Conservation (phyloP, 495 filamentous ascomycete species). For the Annulohypoxylon stygium region DNA sequence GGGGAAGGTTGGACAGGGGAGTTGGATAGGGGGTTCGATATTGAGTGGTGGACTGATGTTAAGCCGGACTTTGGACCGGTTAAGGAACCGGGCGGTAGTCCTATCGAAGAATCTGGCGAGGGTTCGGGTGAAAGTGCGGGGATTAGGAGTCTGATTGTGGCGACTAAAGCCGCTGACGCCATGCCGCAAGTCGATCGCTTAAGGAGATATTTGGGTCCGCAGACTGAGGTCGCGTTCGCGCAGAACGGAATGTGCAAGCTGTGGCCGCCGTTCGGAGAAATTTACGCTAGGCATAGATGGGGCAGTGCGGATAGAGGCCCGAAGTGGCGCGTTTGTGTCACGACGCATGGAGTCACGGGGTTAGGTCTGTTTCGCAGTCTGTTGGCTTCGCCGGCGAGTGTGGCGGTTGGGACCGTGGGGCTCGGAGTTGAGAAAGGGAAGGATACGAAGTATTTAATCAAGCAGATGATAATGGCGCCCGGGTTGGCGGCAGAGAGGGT, state of each 20-base stretch:
- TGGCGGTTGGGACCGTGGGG: constrained; percentile 52
- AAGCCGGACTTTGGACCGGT: constrained; percentile 42
- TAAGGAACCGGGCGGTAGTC: constrained; percentile 43
- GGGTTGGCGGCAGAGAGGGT: constrained; percentile 60
- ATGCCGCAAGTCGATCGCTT: constrained; percentile 70
- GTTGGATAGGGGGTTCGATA: constrained; percentile 60
- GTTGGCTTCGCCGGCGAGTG: constrained; percentile 73
- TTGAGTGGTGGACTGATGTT: constrained; percentile 62
- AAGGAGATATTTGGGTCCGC: constrained; percentile 68
- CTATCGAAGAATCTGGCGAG: background rate
- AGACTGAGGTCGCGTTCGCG: constrained; percentile 78
- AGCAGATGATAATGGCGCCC: constrained; percentile 46
- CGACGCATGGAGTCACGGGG: constrained; percentile 77
- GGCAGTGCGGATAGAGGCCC: constrained; percentile 70
- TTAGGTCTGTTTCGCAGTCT: constrained; percentile 69
- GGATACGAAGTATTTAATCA: constrained; percentile 40
- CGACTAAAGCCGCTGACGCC: constrained; percentile 75
- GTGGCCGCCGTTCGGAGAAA: constrained; percentile 71
- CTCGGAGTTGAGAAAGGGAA: constrained; percentile 33
- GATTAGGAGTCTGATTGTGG: constrained; percentile 80
- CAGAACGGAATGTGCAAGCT: constrained; percentile 85
- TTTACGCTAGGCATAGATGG: constrained; percentile 49
- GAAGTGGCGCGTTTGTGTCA: constrained; percentile 74
- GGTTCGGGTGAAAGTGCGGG: background rate
- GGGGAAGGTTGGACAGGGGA: constrained; percentile 51